These are phyloP conservation scores for Paraphaeosphaeria sporulosa DNA, from an alignment of 2,329 filamentous ascomycete genomes.

Conservation along the genomic window DNA sequence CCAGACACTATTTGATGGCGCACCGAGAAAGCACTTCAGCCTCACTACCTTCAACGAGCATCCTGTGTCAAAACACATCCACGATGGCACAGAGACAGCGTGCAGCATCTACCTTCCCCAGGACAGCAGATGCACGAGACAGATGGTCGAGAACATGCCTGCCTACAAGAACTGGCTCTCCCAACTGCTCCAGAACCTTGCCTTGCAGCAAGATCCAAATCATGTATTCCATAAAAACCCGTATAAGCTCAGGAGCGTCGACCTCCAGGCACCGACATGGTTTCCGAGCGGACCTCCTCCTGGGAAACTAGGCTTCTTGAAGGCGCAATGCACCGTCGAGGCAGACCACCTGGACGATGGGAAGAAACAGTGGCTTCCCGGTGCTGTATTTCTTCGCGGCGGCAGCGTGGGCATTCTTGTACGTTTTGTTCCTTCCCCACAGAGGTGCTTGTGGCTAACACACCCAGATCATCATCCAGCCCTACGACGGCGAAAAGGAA, in stretches of 20 bases:
- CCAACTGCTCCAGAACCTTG: conserved; percentile 58
- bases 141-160: conserved; percentile 10
- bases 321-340: conserved; percentile 62
- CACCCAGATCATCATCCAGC: conserved; percentile 63
- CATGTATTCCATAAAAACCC: conserved; percentile 62
- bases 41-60: not conserved
- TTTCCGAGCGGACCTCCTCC: conserved; percentile 49
- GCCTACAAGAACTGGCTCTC: conserved; percentile 54
- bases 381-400: conserved; percentile 65
- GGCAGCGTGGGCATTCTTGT: conserved; percentile 66
- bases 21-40: not conserved
- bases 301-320: conserved; percentile 62
- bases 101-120: conserved; percentile 11
- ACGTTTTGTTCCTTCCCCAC: conserved; percentile 24
- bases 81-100: not conserved
- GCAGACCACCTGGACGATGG: conserved; percentile 53
- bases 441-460: not conserved
- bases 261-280: conserved; percentile 63
- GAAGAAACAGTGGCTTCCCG: conserved; percentile 58
- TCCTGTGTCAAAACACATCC: not conserved
- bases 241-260: conserved; percentile 60
- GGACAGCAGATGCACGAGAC: not conserved
- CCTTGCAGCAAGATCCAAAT: conserved; percentile 52
- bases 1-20: not conserved
- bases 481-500: conserved; percentile 54